Evolutionary conservation across 495 filamentous ascomycete species (phyloP).

Genomic region (Cercophora sp.): DNA sequence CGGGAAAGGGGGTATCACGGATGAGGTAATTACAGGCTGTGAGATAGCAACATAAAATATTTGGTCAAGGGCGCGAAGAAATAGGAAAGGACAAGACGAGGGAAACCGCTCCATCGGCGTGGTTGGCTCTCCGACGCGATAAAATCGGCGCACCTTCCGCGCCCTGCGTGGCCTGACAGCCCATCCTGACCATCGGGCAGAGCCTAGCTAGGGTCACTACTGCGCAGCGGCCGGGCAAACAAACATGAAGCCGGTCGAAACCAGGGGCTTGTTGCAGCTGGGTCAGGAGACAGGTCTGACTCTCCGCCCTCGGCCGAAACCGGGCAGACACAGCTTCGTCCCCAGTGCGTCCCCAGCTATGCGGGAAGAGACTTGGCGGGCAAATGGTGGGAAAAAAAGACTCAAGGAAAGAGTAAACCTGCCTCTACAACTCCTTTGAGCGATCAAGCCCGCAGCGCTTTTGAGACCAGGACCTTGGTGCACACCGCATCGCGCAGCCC

Average conservation of each 20-base stretch:
- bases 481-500: slow-evolving; percentile 1
- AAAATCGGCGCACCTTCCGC: not conserved
- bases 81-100: not conserved
- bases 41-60: not conserved
- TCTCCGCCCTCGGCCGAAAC: slow-evolving; percentile 10
- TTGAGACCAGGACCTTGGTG: not conserved
- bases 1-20: too few relatives aligned
- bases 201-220: not conserved
- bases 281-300: slow-evolving; percentile 7
- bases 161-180: not conserved
- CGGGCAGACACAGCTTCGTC: slow-evolving; percentile 5
- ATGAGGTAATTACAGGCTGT: too few relatives aligned
- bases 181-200: slow-evolving; percentile 2
- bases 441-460: not conserved
- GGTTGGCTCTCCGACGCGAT: slow-evolving; percentile 1
- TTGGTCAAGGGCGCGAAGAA: not conserved
- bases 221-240: too few relatives aligned
- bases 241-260: not conserved
- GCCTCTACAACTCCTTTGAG: not conserved
- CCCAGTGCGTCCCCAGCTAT: too few relatives aligned
- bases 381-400: not conserved
- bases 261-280: slow-evolving; percentile 1
- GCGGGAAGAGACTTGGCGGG: too few relatives aligned
- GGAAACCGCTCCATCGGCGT: too few relatives aligned
- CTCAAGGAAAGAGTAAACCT: slow-evolving; percentile 5